Base-by-base conservation (phyloP, 352 stramenopile species). In the Phytophthora palmivora region DNA sequence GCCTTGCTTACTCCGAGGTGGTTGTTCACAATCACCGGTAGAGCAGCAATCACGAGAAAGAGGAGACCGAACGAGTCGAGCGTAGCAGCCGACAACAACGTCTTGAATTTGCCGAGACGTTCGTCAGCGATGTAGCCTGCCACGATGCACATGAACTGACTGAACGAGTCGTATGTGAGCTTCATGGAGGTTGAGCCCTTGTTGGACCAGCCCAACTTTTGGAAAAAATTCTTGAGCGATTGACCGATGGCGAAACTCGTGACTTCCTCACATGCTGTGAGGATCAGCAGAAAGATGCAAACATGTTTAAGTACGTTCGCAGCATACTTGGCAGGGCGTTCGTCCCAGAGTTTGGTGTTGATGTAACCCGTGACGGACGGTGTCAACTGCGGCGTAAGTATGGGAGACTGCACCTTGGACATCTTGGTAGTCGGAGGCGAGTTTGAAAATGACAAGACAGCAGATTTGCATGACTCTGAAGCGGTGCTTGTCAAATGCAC, bases 111-210 rank as follows among this genome's bases (percentile, higher is more conserved):
- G 34, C 78, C 74, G 39, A 88, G 79, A 19, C 67, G 70, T 33
- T 88, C 78, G 34, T 89, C 80, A 14, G 76, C 72, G n/a, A 87
- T 56, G 76, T 87, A 87, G 0, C 68, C 78, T 15, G 76, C 80
- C 9, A 89, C 72, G 44, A 89, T 65, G 33, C 76, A 78, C 38
- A 78, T 66, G 59, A 88, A 67, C 59, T 89, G 83, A n/a, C 67
- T 82, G 44, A 89, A 72, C 18, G 76, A 87, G 34, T 79, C 80
- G 76, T 74, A 88, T n/a, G 79, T 85, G 36, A 67, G 76, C 63
- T 88, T 87, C 76, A 90, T 78, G 30, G 58, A 79, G 26, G 79
- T 70, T 9, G 72, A 85, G 14, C 79, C 78, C 37, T 72, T 56
- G 61, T 70, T 83, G 50, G 63, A 72, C 78, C 77, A 90, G 38